Base-by-base conservation (phyloP, 2,329 filamentous ascomycete genomes). In the Cryphonectria carpinicola region DNA sequence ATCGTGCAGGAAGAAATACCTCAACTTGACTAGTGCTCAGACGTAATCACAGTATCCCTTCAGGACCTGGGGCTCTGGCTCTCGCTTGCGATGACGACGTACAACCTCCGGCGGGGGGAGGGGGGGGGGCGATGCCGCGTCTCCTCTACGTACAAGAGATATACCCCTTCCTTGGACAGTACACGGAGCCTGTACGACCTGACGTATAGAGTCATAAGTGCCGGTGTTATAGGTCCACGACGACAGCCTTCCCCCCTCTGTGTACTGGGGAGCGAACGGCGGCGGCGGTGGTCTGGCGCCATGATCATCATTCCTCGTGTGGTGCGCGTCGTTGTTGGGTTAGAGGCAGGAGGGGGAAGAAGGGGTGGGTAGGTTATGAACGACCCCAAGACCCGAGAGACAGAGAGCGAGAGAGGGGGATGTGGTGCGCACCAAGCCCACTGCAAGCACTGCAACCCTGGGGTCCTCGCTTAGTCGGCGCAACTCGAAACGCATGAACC, bases 401-500 rank as follows among this genome's bases (percentile, higher is more conserved):
- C 25, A 11, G 19, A 49, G 22, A 49, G 46, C 14, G 35, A 10
- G 60, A n/a, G 60, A 52, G 62, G 52, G n/a, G 63, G 19, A 28
- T 37, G 52, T 54, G 32, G 37, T 37, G 52, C 43, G 39, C 56
- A 68, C 66, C 32, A 54, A 54, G 46, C 19, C 46, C 46, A 49
- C 46, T n/a, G 22, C 46, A 49, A 49, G 46, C 70, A 56, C 56
- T 66, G 54, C 67, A 56, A 71, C 70, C 66, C 67, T 71, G 64
- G 46, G 46, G 11, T 8, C 46, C 43, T 56, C 63, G 46, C 67
- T 68, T 69, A 14, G 11, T 49, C 52, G 70, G 70, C 68, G 54
- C 61, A 65, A 67, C 64, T 64, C 70, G 54, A 72, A 72, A 72
- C 70, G 56, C 70, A 64, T 65, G n/a, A 66, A 72, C 70, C 69